Conservation (phyloP, 108 stramenopile genomes). For the Discostella pseudostelligera region DNA sequence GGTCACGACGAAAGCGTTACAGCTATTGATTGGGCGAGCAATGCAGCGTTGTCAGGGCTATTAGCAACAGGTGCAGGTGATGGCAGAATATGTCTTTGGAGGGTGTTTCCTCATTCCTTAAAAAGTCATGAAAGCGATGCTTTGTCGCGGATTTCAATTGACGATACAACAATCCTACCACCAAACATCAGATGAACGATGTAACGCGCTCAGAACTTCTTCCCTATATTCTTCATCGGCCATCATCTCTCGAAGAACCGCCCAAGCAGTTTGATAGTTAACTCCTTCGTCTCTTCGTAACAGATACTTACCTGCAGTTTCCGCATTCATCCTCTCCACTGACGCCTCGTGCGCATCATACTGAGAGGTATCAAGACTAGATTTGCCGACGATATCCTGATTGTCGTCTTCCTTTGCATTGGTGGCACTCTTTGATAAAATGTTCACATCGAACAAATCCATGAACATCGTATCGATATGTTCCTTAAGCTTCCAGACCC, state of each 20-base stretch:
- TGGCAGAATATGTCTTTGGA: constrained; percentile 61
- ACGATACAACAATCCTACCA: background rate
- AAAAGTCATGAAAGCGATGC: background rate
- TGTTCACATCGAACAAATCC: constrained; percentile 62
- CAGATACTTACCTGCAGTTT: constrained; percentile 57
- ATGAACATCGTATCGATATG: constrained; percentile 80
- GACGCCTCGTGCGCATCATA: constrained; percentile 49
- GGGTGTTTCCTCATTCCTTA: constrained; percentile 53
- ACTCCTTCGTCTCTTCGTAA: constrained; percentile 71
- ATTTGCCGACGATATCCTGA: constrained; percentile 22
- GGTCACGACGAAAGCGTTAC: constrained; percentile 60
- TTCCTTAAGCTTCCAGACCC: constrained; percentile 86
- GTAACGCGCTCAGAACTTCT: constrained; percentile 34
- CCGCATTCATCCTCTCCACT: constrained; percentile 29
- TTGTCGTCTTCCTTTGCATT: background rate
- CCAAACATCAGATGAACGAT: constrained; percentile 5
- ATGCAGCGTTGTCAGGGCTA: constrained; percentile 58
- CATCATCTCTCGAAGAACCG: constrained; percentile 70
- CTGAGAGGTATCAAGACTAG: constrained; percentile 63
- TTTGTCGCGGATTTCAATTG: background rate
- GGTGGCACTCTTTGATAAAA: constrained; percentile 36
- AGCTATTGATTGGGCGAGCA: constrained; percentile 76
- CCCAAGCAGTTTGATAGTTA: constrained; percentile 65
- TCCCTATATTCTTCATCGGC: constrained; percentile 54
- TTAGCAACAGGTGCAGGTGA: constrained; percentile 70